A percentile compares a stretch with the other conserved stretches of the same genome.
These are phyloP conservation scores for Aspergillus unguis DNA, from an alignment of 2,329 filamentous ascomycete species.

Conservation along the genomic window DNA sequence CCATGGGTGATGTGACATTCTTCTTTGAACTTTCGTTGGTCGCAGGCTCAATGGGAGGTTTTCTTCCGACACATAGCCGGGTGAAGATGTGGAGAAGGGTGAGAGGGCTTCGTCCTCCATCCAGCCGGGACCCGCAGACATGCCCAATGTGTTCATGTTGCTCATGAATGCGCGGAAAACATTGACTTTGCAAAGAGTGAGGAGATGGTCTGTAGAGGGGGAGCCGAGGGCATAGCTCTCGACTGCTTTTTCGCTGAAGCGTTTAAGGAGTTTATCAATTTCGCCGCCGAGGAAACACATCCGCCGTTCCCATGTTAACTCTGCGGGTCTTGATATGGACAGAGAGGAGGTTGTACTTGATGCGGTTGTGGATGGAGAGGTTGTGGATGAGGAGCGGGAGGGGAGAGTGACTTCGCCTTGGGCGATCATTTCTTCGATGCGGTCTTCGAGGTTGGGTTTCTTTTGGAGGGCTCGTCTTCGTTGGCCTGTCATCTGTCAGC, in stretches of 20 bases:
- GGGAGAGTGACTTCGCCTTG: constrained; percentile 7
- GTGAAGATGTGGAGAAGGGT: constrained; percentile 19
- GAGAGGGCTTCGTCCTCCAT: constrained; percentile 31
- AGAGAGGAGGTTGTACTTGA: background rate
- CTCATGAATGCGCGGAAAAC: constrained; percentile 34
- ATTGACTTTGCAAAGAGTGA: constrained; percentile 35
- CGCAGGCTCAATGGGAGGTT: constrained; percentile 28
- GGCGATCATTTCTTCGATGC: constrained; percentile 6
- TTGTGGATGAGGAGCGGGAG: background rate
- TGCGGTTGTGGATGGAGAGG: background rate
- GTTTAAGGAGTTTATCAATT: constrained; percentile 14
- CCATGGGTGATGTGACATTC: constrained; percentile 42
- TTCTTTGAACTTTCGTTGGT: constrained; percentile 40
- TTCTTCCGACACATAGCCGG: constrained; percentile 7
- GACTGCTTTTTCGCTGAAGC: constrained; percentile 22
- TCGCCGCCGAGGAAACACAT: constrained; percentile 4
- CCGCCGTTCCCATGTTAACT: background rate
- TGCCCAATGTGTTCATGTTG: constrained; percentile 29
- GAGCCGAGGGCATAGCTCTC: constrained; percentile 25
- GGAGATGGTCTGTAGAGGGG: constrained; percentile 31
- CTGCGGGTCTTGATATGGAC: background rate
- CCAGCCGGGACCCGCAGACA: constrained; percentile 14
- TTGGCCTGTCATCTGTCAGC: constrained; percentile 13
- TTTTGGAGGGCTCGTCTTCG: constrained; percentile 20
- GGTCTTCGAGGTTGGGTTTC: background rate